phyloP scores from a whole-genome alignment of 257 asterid species.

The Thymus quinquecostatus region DNA sequence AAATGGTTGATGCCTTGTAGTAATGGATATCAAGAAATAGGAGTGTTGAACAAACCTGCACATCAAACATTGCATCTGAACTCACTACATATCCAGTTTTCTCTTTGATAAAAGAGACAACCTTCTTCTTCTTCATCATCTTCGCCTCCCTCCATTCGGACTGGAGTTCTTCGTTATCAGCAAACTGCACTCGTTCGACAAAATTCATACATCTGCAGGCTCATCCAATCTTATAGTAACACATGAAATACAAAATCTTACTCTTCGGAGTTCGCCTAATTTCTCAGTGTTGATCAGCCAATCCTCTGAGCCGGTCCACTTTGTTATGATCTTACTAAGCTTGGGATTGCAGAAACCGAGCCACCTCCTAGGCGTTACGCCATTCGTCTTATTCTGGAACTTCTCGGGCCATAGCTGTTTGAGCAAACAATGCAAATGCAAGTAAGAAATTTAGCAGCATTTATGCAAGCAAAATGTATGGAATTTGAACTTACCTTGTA shows the following conservation, averaged over 20 bases:
- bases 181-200: constrained; percentile 40
- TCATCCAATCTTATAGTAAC: too few relatives aligned
- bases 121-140: constrained; percentile 48
- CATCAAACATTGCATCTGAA: constrained; percentile 66
- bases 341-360: constrained; percentile 57
- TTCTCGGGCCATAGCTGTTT: constrained; percentile 67
- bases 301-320: constrained; percentile 65
- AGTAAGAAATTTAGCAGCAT: constrained; percentile 8
- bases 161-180: constrained; percentile 57
- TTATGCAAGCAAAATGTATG: neutral
- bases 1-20: too few relatives aligned
- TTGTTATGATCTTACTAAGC: constrained; percentile 54
- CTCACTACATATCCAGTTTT: constrained; percentile 60
- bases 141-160: constrained; percentile 61
- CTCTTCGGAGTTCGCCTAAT: constrained; percentile 50
- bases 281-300: constrained; percentile 56
- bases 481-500: constrained; percentile 54
- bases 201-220: neutral
- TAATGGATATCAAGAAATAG: too few relatives aligned
- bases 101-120: constrained; percentile 52
- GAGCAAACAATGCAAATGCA: constrained; percentile 15
- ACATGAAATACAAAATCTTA: constrained; percentile 6
- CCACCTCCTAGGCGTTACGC: constrained; percentile 77
- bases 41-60: constrained; percentile 43
- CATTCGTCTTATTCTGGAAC: constrained; percentile 65